phyloP scores from a whole-genome alignment of 495 filamentous ascomycete genomes.

The Lentithecium fluviatile region DNA sequence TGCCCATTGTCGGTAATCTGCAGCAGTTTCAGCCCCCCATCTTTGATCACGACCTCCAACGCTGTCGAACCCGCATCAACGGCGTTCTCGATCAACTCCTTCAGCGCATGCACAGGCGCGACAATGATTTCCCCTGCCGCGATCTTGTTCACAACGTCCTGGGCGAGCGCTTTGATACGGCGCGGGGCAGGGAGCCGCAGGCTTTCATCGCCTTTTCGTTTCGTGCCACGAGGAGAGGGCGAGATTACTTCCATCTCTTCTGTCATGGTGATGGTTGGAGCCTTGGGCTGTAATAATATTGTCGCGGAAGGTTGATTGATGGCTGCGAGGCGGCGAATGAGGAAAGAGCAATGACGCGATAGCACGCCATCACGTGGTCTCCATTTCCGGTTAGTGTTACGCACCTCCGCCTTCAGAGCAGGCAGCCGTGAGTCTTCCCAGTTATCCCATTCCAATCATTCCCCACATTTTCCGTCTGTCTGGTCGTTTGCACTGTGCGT shows the following conservation, averaged over 20 bases:
- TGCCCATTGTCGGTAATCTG: constrained; percentile 98
- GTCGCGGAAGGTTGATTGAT: background rate
- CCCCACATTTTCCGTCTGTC: too few species aligned
- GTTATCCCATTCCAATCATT: too few species aligned
- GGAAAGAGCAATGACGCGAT: too few species aligned
- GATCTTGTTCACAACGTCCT: constrained; percentile 98
- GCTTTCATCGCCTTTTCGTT: constrained; percentile 34
- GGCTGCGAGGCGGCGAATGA: too few species aligned
- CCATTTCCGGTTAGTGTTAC: too few species aligned
- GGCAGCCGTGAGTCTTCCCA: too few species aligned
- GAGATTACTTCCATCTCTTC: constrained; percentile 29
- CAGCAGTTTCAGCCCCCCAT: constrained; percentile 92
- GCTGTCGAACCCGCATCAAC: constrained; percentile 94
- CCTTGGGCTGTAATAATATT: background rate
- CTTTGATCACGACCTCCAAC: constrained; percentile 88
- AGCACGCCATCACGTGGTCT: too few species aligned
- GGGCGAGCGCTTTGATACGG: constrained; percentile 84
- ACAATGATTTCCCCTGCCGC: constrained; percentile 99
- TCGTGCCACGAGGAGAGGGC: constrained; percentile 30
- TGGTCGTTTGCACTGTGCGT: too few species aligned
- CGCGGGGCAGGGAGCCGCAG: constrained; percentile 50
- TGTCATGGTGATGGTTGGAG: constrained; percentile 3
- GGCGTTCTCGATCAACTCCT: constrained; percentile 96
- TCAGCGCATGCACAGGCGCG: constrained; percentile 92
- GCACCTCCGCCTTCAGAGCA: too few species aligned